These are phyloP conservation scores for Dactylis glomerata DNA, from an alignment of 176 grass and related monocot genomes.

Conservation along the genomic window DNA sequence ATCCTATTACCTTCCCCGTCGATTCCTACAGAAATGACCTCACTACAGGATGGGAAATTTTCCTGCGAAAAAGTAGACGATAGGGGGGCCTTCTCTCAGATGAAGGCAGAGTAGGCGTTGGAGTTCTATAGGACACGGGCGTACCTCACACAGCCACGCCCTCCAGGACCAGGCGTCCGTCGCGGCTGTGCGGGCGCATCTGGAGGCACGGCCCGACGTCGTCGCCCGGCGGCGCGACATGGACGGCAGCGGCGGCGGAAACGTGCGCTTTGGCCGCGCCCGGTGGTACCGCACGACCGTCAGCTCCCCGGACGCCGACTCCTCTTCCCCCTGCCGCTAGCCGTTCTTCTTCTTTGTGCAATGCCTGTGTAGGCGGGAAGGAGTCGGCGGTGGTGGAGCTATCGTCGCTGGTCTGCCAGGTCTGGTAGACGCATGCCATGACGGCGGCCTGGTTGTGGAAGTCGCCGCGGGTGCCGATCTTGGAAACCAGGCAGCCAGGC, in stretches of 20 bases:
- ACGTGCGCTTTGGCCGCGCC: conserved; percentile 29
- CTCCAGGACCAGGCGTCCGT: conserved; percentile 54
- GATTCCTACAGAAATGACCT: too few relatives aligned
- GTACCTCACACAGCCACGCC: conserved; percentile 37
- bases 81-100: too few relatives aligned
- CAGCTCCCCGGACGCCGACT: not conserved
- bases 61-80: too few relatives aligned
- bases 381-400: not conserved
- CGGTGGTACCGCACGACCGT: conserved; percentile 46
- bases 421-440: not conserved
- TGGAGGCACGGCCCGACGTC: conserved; percentile 34
- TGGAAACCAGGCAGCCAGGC: conserved; percentile 65
- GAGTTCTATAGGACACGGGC: too few relatives aligned
- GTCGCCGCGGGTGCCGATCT: conserved; percentile 46
- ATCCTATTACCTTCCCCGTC: too few relatives aligned
- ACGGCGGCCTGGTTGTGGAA: not conserved
- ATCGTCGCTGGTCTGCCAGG: not conserved
- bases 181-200: conserved; percentile 45
- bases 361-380: not conserved
- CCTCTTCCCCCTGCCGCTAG: too few relatives aligned
- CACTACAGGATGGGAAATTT: too few relatives aligned
- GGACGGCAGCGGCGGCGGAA: conserved; percentile 55
- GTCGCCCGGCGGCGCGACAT: conserved; percentile 35
- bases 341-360: not conserved
- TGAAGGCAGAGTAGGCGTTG: too few relatives aligned